A percentile compares a stretch with the other conserved stretches of the same genome.
These are phyloP conservation scores for Delphinella strobiligena DNA, from an alignment of 2,329 filamentous ascomycete genomes.

Conservation along the genomic window DNA sequence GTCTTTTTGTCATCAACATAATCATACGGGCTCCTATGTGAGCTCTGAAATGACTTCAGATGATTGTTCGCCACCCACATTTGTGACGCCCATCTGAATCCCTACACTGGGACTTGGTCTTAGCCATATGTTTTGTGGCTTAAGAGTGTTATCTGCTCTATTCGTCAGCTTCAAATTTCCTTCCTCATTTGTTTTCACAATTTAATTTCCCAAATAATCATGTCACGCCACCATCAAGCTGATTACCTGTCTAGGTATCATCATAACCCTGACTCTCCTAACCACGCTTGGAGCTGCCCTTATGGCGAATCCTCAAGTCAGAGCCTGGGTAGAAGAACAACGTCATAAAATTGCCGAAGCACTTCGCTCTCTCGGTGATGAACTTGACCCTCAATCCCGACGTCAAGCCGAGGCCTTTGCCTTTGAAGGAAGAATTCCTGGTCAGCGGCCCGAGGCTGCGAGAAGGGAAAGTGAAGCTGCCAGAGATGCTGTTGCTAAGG, in stretches of 20 bases:
- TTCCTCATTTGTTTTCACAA: too few relatives aligned
- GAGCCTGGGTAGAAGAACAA: conserved; percentile 49
- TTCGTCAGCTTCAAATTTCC: too few relatives aligned
- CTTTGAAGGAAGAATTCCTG: conserved; percentile 20
- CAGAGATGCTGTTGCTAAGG: conserved; percentile 20
- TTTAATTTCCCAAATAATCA: too few relatives aligned
- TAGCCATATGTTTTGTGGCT: too few relatives aligned
- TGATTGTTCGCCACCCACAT: too few relatives aligned
- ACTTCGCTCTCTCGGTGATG: conserved; percentile 47
- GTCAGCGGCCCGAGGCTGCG: conserved; percentile 16
- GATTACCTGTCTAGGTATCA: conserved; percentile 50
- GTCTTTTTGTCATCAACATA: not conserved
- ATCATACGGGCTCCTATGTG: not conserved
- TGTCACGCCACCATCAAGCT: too few relatives aligned
- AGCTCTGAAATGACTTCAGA: conserved; percentile 10
- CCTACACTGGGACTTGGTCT: too few relatives aligned
- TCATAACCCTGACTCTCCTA: conserved; percentile 49
- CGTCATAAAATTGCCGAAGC: conserved; percentile 49
- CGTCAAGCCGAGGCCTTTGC: conserved; percentile 24
- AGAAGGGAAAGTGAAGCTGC: conserved; percentile 17
- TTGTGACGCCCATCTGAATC: too few relatives aligned
- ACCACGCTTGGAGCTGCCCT: conserved; percentile 51
- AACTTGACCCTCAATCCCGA: conserved; percentile 38
- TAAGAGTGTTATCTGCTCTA: too few relatives aligned
- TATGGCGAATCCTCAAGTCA: conserved; percentile 51